phyloP scores from a whole-genome alignment of 768 basidiomycete species.

The Pilatotrama ljubarskyi region DNA sequence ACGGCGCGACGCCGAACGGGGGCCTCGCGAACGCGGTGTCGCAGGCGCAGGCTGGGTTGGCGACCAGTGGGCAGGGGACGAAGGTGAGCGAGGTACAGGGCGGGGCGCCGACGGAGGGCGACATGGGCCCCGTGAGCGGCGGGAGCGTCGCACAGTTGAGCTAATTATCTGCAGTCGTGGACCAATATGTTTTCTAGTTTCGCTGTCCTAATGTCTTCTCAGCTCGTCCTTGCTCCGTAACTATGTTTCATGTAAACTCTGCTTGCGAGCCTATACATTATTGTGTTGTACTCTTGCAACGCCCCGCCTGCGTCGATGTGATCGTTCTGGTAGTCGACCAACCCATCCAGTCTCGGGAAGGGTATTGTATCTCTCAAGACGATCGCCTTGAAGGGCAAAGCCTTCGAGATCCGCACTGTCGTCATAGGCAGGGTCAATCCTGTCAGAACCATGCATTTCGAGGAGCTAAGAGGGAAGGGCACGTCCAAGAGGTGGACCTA shows the following conservation, averaged over 20 bases:
- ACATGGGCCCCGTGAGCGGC: conserved; percentile 55
- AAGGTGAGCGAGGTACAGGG: conserved; percentile 52
- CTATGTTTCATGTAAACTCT: background rate
- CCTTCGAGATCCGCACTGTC: background rate
- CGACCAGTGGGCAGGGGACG: conserved; percentile 63
- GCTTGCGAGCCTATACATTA: conserved; percentile 11
- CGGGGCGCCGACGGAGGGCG: conserved; percentile 47
- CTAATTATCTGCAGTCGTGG: background rate
- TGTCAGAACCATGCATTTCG: background rate
- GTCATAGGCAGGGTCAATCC: background rate
- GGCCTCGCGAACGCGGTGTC: conserved; percentile 34
- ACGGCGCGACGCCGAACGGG: conserved; percentile 24
- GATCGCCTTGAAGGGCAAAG: too few species aligned
- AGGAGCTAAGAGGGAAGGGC: background rate
- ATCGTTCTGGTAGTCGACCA: background rate
- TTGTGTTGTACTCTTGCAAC: conserved; percentile 10
- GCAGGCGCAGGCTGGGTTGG: conserved; percentile 42
- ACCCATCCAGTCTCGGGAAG: background rate
- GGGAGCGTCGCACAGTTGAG: conserved; percentile 32
- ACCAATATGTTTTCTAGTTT: background rate
- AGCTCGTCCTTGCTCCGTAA: conserved; percentile 6
- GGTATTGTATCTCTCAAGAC: too few species aligned
- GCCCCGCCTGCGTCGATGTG: background rate
- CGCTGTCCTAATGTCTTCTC: conserved; percentile 2
- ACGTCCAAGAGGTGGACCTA: background rate